A percentile compares a stretch with the other conserved stretches of the same genome.
Conservation (phyloP, 345 rosid genomes). For the Syzygium grande region DNA sequence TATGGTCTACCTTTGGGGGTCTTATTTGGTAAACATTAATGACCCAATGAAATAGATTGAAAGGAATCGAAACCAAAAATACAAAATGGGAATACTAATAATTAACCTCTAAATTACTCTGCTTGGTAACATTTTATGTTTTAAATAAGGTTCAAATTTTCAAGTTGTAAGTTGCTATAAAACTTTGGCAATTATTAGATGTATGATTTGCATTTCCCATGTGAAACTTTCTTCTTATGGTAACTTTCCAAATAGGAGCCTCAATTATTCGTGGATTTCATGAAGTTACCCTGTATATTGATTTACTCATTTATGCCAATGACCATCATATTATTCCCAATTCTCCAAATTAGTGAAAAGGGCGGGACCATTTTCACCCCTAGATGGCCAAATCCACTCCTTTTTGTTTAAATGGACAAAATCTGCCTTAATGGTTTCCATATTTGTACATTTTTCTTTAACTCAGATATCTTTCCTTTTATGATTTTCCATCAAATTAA, state of each 20-base stretch:
- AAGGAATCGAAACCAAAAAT: too few species aligned
- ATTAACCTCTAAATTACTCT: background rate
- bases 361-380: background rate
- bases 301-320: background rate
- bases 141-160: background rate
- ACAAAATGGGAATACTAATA: background rate
- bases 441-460: background rate
- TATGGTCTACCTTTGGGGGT: background rate
- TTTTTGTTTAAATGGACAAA: background rate
- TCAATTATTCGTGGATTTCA: background rate
- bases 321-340: background rate
- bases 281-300: background rate
- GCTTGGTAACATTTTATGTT: background rate
- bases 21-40: background rate
- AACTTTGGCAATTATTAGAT: background rate
- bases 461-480: background rate
- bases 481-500: background rate
- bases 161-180: background rate
- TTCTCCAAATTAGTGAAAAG: background rate
- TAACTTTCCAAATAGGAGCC: background rate
- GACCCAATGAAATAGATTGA: background rate
- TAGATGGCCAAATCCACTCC: background rate
- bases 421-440: background rate
- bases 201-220: background rate
- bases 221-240: background rate